phyloP scores from a whole-genome alignment of 345 rosid species.

The Bruguiera sexangula region DNA sequence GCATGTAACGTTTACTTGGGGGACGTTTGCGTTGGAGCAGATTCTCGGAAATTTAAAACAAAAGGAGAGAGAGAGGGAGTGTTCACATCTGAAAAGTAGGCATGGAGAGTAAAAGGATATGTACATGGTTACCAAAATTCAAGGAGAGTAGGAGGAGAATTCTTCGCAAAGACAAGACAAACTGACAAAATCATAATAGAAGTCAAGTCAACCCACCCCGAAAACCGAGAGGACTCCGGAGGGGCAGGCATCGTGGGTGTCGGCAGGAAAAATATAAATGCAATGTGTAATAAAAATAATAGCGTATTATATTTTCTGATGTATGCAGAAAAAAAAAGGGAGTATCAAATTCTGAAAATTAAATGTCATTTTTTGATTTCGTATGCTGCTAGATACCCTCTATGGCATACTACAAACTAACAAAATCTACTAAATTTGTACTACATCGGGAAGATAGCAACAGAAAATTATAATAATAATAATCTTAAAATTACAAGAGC shows the following conservation, averaged over 20 bases:
- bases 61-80: too few relatives aligned
- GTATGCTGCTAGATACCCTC: conserved; percentile 26
- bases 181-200: too few relatives aligned
- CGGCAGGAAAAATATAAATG: not conserved
- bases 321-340: not conserved
- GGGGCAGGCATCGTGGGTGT: not conserved
- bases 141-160: too few relatives aligned
- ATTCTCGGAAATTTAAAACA: too few relatives aligned
- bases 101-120: too few relatives aligned
- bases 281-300: not conserved
- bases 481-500: conserved; percentile 30
- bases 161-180: too few relatives aligned
- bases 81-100: too few relatives aligned
- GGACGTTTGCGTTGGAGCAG: too few relatives aligned
- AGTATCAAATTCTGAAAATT: conserved; percentile 13
- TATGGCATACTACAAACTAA: conserved; percentile 19
- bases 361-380: conserved; percentile 25
- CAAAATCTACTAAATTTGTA: conserved; percentile 16
- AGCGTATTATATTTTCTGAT: not conserved
- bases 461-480: conserved; percentile 1
- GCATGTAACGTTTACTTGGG: too few relatives aligned
- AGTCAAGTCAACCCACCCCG: too few relatives aligned
- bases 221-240: not conserved
- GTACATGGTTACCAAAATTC: too few relatives aligned
- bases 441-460: conserved; percentile 8